Percentiles rank a stretch among this genome's conserved stretches.
Conservation (phyloP, 2,329 filamentous ascomycete genomes). For the Calycina herbarum region DNA sequence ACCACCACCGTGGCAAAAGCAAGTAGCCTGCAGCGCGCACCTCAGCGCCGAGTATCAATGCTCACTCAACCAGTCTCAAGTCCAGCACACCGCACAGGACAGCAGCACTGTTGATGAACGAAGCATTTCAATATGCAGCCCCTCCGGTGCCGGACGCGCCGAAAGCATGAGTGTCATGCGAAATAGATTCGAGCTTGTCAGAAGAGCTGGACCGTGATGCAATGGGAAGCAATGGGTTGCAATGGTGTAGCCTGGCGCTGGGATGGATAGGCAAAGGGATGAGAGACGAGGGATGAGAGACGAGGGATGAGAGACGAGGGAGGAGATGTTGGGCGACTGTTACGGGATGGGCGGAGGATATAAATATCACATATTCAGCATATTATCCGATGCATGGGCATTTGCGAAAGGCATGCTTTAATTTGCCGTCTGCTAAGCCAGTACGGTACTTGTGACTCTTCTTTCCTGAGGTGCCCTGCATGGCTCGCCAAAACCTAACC, state of each 20-base stretch:
- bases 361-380: too few species aligned
- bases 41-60: neutral
- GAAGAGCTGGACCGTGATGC: neutral
- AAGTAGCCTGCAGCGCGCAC: neutral
- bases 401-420: too few species aligned
- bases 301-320: neutral
- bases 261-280: neutral
- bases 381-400: too few species aligned
- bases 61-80: neutral
- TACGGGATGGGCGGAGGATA: too few species aligned
- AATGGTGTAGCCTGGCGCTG: neutral
- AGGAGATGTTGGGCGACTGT: too few species aligned
- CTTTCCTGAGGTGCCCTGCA: too few species aligned
- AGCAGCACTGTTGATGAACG: neutral
- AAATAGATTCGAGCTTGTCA: neutral
- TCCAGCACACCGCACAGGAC: neutral
- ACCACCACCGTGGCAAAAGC: neutral
- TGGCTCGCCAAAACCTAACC: too few species aligned
- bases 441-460: too few species aligned
- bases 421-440: too few species aligned
- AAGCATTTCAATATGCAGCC: neutral
- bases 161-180: slow-evolving; percentile 17
- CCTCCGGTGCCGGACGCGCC: slow-evolving; percentile 5
- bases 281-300: neutral
- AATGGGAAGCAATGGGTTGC: neutral